Evolutionary conservation across 768 basidiomycete species (phyloP).

Genomic region (Tulasnella sp.): DNA sequence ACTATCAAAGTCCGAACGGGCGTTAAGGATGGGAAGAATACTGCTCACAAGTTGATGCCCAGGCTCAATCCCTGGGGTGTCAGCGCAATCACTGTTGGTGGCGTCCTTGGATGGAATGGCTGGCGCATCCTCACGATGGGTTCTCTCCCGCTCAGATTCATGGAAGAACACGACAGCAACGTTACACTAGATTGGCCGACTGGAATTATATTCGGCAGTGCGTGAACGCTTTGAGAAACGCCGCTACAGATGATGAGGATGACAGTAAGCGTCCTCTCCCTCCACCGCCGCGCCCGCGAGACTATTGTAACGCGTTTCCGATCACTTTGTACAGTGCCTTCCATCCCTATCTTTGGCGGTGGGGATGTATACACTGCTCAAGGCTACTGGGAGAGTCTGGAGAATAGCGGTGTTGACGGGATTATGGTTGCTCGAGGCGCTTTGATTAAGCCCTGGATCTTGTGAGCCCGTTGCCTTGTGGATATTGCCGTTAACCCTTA

Average conservation of each 20-base stretch:
- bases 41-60: constrained; percentile 84
- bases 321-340: constrained; percentile 39
- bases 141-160: constrained; percentile 58
- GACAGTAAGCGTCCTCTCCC: constrained; percentile 44
- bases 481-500: background rate
- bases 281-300: background rate
- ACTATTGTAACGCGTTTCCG: background rate
- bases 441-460: constrained; percentile 63
- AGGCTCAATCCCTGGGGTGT: constrained; percentile 55
- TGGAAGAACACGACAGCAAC: constrained; percentile 88
- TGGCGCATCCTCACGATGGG: constrained; percentile 37
- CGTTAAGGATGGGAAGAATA: constrained; percentile 80
- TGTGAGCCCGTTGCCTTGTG: constrained; percentile 9
- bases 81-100: constrained; percentile 44
- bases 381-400: constrained; percentile 70
- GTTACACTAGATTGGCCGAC: constrained; percentile 86
- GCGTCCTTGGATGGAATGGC: constrained; percentile 22
- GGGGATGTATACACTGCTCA: constrained; percentile 90
- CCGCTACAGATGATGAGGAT: constrained; percentile 39
- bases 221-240: constrained; percentile 65
- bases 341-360: constrained; percentile 93
- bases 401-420: constrained; percentile 81
- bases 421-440: constrained; percentile 94
- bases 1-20: constrained; percentile 91
- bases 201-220: constrained; percentile 92